Evolutionary conservation across 2,329 filamentous ascomycete species (phyloP), one percentile per base, ranked within the genome.

Genomic region (Chrysoporthe cubensis): DNA sequence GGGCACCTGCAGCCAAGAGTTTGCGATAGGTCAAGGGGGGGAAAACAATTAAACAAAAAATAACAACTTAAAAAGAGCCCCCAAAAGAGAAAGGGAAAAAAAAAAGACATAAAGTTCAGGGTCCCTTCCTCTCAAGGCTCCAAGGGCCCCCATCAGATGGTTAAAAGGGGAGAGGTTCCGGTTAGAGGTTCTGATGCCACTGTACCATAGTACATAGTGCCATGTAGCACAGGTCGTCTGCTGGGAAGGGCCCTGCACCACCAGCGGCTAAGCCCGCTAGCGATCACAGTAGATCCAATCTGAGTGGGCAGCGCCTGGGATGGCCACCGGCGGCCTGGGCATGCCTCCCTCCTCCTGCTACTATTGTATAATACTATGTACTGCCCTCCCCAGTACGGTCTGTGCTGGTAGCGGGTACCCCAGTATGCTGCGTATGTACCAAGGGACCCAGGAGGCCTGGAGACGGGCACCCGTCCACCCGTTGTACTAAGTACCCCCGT

Each of bases 141-240:
- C 59, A 48, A 44, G 57, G 57, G n/a, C 40, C 21, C 40, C 37
- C 42, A 26, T 43, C 37, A n/a, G 26, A 26, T 21, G 37, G n/a
- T 60, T n/a, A 21, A 44, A 60, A 43, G 57, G 57, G 57, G 37
- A 60, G 57, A 60, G 57, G 7, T 43, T 42, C 57, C 57, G 57
- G 32, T 44, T 44, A 42, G 57, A 60, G 59, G n/a, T 26, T 26
- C 26, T 11, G 21, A 48, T 40, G 26, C 43, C 57, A 60, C 57
- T 44, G 37, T 40, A 40, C 37, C 26, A 26, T 26, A 26, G 26
- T 26, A 26, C 26, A 26, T 26, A 26, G 26, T 26, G 26, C 26
- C 26, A 26, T 26, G 40, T 26, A 60, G 57, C 40, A 60, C 40
- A 60, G n/a, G 40, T 6, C 11, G 13, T 11, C 8, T 46, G 8